Conservation (phyloP, 106 monocot species). For the Narthecium ossifragum region DNA sequence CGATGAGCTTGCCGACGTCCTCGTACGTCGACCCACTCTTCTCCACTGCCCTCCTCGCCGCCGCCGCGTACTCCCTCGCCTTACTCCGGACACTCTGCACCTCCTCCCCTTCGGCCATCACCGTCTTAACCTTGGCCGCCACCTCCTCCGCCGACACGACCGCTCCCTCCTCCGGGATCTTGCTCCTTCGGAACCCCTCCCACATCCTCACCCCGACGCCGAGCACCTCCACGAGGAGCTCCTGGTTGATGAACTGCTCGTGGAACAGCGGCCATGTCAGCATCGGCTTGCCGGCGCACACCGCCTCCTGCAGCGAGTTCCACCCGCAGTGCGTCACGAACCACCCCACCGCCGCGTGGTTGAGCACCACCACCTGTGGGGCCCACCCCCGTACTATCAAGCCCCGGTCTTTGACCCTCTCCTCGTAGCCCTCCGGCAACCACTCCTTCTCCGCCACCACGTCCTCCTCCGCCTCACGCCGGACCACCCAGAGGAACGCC, state of each 20-base stretch:
- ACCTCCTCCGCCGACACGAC: slow-evolving; percentile 14
- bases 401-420: slow-evolving; percentile 6
- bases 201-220: slow-evolving; percentile 11
- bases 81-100: slow-evolving; percentile 6
- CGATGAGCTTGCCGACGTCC: slow-evolving; percentile 5
- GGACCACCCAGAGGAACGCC: slow-evolving; percentile 35
- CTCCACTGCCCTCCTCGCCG: slow-evolving; percentile 9
- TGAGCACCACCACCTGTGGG: slow-evolving; percentile 16
- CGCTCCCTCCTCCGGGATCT: slow-evolving; percentile 1
- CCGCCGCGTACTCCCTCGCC: slow-evolving; percentile 1
- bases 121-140: neutral
- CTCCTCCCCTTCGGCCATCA: slow-evolving; percentile 9
- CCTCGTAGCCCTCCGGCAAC: slow-evolving; percentile 21
- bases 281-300: slow-evolving; percentile 20
- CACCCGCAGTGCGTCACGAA: slow-evolving; percentile 28
- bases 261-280: slow-evolving; percentile 23
- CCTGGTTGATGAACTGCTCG: slow-evolving; percentile 28
- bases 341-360: slow-evolving; percentile 12
- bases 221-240: slow-evolving; percentile 10
- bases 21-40: slow-evolving; percentile 4
- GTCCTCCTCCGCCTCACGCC: neutral
- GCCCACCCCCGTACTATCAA: slow-evolving; percentile 17
- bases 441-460: neutral
- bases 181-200: neutral
- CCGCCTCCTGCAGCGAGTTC: slow-evolving; percentile 20